Conservation (phyloP, 2,329 filamentous ascomycete species). For the Diaporthe batatas region DNA sequence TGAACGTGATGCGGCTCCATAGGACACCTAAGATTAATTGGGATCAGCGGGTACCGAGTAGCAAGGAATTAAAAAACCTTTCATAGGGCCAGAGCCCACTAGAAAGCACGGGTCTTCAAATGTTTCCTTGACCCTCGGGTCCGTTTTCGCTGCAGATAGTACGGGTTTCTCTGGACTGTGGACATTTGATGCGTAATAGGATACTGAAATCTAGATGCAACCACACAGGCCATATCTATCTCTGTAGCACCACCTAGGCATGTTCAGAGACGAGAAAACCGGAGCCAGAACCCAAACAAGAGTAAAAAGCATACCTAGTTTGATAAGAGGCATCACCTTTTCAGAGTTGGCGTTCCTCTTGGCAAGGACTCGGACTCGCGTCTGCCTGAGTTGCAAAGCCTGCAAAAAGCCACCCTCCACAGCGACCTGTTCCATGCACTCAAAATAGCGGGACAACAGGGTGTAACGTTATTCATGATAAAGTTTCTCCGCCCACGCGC, state of each 20-base stretch:
- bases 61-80: conserved; percentile 21
- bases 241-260: neutral
- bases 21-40: neutral
- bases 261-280: neutral
- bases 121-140: neutral
- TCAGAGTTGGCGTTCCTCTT: too few species aligned
- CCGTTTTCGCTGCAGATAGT: neutral
- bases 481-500: conserved; percentile 14
- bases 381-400: neutral
- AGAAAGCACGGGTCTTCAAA: neutral
- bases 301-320: neutral
- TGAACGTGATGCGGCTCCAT: conserved; percentile 23
- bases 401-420: conserved; percentile 6
- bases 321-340: neutral
- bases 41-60: conserved; percentile 22
- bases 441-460: conserved; percentile 17
- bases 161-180: neutral
- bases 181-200: neutral
- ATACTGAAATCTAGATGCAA: conserved; percentile 2
- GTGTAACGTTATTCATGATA: conserved; percentile 8
- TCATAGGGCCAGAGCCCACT: conserved; percentile 8
- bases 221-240: neutral
- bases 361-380: conserved; percentile 2
- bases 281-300: neutral
- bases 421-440: neutral